Evolutionary conservation across 495 filamentous ascomycete genomes (phyloP).

Genomic region (Penicillium chermesinum): DNA sequence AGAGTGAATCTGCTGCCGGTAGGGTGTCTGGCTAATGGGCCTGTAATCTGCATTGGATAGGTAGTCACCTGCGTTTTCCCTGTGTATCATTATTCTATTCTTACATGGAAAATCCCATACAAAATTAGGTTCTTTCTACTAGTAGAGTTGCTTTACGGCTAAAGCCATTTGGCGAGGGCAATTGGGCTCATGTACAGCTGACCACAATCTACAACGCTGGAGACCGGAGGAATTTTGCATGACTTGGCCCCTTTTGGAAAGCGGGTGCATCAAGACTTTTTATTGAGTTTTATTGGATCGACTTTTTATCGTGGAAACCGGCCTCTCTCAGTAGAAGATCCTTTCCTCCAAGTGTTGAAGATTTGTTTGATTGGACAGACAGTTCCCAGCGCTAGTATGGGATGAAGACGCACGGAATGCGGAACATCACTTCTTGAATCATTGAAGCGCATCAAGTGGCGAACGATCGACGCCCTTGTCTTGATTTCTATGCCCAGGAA

Average conservation of each 20-base stretch:
- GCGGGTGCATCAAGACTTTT: background rate
- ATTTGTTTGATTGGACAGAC: background rate
- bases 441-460: slow-evolving; percentile 2
- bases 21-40: too few species aligned
- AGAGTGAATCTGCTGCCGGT: background rate
- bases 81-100: background rate
- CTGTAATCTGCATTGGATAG: too few species aligned
- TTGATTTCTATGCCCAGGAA: slow-evolving; percentile 9
- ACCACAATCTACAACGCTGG: too few species aligned
- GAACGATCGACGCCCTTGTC: slow-evolving; percentile 1
- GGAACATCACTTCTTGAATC: slow-evolving; percentile 8
- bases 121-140: too few species aligned
- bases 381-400: background rate
- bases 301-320: slow-evolving; percentile 3
- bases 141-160: too few species aligned
- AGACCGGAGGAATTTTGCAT: background rate
- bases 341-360: slow-evolving; percentile 1
- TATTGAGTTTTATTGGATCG: slow-evolving; percentile 7
- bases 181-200: too few species aligned
- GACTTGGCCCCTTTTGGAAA: slow-evolving; percentile 4
- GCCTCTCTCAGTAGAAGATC: background rate
- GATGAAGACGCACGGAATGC: background rate
- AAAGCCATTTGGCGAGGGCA: too few species aligned
- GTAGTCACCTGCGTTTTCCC: background rate
- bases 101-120: too few species aligned